Evolutionary conservation across 257 asterid species (phyloP), one percentile per base, ranked within the genome.

Genomic region (Primulina tabacum): DNA sequence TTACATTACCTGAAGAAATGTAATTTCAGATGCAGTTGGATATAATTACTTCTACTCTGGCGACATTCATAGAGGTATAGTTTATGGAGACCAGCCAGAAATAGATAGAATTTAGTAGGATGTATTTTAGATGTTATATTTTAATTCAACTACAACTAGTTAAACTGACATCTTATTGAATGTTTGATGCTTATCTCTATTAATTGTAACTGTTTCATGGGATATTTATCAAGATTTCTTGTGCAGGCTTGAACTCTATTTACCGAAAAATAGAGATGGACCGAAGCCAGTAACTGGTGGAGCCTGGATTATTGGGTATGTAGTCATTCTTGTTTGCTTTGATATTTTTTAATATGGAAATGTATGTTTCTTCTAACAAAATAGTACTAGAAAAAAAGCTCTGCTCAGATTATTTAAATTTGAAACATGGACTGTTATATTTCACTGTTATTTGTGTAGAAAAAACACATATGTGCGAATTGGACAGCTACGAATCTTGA

Each of bases 211-310:
- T 12, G 47, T 35, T 64, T 58, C 8, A 37, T 53, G 8, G 24
- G 53, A 58, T 47, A 68, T 60, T 60, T 55, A 71, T 64, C 52
- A 67, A 59, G 9, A 34, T 60, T 28, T 67, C 21, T 70, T 73
- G 43, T 52, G 70, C 88, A 94, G 97, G 87, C 92, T 94, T 68
- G 99, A 94, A 85, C 82, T 94, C 34, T 94, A 94, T 82, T 68
- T 94, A 34, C 99, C 99, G 0, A 85, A 77, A 82, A 76, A 88
- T 68, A 72, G 71, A 11, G 83, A 83, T 16, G 90, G 86, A 38
- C 89, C 87, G 37, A 94, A 91, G 85, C 99, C 99, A 74, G 74
- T 94, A 73, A 94, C 99, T 21, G 99, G 99, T 74, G 99, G 99
- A 83, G 99, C 99, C 69, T 91, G 99, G 97, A 84, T 91, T 68